A percentile compares a stretch with the other conserved stretches of the same genome.
Conservation (phyloP, 2,329 filamentous ascomycete species). For the Seiridium cupressi region DNA sequence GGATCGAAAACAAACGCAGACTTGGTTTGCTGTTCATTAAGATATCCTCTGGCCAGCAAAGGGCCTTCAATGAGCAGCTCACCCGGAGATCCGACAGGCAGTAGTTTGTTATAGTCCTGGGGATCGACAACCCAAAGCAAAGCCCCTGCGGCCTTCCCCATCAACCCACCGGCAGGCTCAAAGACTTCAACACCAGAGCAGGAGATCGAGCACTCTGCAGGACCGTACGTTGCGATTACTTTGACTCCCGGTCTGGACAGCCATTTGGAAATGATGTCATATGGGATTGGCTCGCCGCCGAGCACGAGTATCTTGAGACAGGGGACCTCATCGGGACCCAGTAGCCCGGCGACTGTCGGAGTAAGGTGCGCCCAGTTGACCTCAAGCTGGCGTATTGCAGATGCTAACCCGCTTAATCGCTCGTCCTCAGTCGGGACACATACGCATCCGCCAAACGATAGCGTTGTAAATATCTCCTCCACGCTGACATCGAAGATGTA, state of each 20-base stretch:
- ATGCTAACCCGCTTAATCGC: constrained; percentile 15
- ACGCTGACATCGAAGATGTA: background rate
- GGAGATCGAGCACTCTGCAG: background rate
- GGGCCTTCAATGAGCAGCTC: constrained; percentile 1
- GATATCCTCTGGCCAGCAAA: background rate
- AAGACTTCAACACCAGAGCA: background rate
- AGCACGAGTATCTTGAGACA: constrained; percentile 2
- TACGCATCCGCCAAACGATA: constrained; percentile 24
- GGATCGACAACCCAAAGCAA: background rate
- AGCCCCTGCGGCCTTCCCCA: background rate
- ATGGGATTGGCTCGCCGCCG: background rate
- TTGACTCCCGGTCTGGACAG: background rate
- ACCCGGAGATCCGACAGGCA: background rate
- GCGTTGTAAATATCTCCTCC: background rate
- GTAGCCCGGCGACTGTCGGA: background rate
- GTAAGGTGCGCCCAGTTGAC: background rate
- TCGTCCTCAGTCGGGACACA: constrained; percentile 36
- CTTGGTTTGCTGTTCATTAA: background rate
- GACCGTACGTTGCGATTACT: background rate
- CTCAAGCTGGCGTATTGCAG: background rate
- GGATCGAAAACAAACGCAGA: background rate
- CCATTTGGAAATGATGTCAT: background rate
- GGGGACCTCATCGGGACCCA: background rate
- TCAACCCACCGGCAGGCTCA: background rate
- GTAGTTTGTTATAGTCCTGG: background rate